These are phyloP conservation scores for Tetradesmus obliquus DNA, from an alignment of 139 green algal species.

Conservation along the genomic window DNA sequence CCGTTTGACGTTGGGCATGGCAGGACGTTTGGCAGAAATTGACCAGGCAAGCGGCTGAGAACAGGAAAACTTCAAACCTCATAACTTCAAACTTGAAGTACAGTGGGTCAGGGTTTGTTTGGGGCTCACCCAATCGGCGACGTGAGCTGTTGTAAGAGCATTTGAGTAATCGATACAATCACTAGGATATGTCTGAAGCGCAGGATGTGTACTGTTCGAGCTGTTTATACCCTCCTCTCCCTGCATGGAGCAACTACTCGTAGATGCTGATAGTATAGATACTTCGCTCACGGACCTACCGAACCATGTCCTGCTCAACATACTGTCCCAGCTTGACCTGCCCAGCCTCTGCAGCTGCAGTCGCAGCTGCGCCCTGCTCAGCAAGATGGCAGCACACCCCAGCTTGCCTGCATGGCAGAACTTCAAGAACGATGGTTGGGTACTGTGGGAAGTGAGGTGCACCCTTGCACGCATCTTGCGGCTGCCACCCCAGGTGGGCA, in stretches of 20 bases:
- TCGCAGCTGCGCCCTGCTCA: slow-evolving; percentile 26
- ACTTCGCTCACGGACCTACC: slow-evolving; percentile 1
- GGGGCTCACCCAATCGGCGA: no score
- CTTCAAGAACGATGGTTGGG: slow-evolving; percentile 14
- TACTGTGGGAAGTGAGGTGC: slow-evolving; percentile 21
- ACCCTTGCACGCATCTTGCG: slow-evolving; percentile 20
- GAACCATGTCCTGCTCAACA: slow-evolving; percentile 14
- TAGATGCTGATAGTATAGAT: neutral
- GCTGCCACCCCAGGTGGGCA: slow-evolving; percentile 46
- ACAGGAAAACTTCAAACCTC: no score
- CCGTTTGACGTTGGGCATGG: neutral
- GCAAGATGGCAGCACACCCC: neutral
- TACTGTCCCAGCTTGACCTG: slow-evolving; percentile 33
- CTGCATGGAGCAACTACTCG: neutral
- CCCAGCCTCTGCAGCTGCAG: slow-evolving; percentile 9
- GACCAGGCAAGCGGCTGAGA: no score
- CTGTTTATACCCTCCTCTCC: neutral
- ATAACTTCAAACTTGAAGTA: no score
- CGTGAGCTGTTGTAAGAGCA: neutral
- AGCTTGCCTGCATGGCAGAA: neutral
- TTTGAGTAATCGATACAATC: neutral
- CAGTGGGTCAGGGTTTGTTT: neutral
- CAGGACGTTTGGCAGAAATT: no score
- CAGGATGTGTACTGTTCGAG: neutral
- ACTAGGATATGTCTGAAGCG: neutral